Conservation (phyloP, 179 eudicot genomes). For the Silene coronaria region DNA sequence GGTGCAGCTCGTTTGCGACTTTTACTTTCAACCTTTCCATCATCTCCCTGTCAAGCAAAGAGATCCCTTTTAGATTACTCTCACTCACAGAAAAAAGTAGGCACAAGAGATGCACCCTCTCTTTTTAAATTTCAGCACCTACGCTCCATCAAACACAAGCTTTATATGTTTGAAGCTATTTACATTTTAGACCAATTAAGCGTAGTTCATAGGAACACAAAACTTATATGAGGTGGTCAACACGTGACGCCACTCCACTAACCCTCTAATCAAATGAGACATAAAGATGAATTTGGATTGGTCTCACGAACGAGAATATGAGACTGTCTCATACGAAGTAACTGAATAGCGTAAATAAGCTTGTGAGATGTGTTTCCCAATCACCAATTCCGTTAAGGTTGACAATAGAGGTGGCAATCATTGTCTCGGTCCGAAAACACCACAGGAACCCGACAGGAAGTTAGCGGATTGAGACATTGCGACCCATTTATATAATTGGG, state of each 20-base stretch:
- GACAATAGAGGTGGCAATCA: not conserved
- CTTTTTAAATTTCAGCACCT: not conserved
- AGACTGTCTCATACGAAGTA: not conserved
- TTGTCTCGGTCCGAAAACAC: too few species aligned
- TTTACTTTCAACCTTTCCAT: conserved; percentile 42
- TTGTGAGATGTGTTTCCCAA: not conserved
- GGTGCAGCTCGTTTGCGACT: conserved; percentile 85
- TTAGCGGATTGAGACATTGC: too few species aligned
- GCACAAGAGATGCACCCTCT: not conserved
- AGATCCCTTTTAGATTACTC: not conserved
- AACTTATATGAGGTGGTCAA: not conserved
- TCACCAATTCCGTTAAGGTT: not conserved
- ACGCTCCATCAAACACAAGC: not conserved
- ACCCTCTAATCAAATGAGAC: not conserved
- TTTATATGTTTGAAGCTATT: not conserved
- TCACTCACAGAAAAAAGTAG: not conserved
- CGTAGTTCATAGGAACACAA: not conserved
- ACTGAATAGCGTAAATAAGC: not conserved
- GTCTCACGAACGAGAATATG: not conserved
- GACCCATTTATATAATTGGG: too few species aligned
- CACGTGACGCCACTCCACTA: not conserved
- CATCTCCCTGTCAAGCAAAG: conserved; percentile 44
- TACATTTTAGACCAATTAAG: not conserved
- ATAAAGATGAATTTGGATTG: not conserved
- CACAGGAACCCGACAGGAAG: too few species aligned